phyloP scores from a whole-genome alignment of 164 flowering plant species.

The Umbellularia californica region DNA sequence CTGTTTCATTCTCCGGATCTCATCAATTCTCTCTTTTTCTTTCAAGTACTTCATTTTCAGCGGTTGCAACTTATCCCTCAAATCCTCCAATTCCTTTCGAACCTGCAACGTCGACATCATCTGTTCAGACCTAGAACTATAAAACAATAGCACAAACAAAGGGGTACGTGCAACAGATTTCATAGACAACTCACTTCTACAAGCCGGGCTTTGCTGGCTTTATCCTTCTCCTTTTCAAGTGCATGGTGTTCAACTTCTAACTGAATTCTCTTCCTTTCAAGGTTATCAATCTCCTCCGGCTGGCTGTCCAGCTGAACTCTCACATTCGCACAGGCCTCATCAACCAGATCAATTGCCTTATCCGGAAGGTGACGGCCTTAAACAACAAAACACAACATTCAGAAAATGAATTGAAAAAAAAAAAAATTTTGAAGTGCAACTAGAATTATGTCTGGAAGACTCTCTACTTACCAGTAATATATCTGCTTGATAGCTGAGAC shows the following conservation, averaged over 20 bases:
- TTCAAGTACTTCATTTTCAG: constrained; percentile 68
- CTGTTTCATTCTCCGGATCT: constrained; percentile 63
- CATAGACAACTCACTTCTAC: constrained; percentile 46
- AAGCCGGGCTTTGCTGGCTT: constrained; percentile 82
- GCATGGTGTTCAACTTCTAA: constrained; percentile 84
- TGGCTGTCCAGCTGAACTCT: constrained; percentile 91
- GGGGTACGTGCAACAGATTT: not conserved
- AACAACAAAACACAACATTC: not conserved
- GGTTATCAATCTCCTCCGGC: constrained; percentile 83
- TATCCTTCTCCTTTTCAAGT: constrained; percentile 88
- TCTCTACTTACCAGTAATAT: constrained; percentile 52
- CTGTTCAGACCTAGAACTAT: too few relatives aligned
- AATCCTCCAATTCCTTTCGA: constrained; percentile 72
- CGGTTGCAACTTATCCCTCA: constrained; percentile 81
- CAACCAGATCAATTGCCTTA: constrained; percentile 89
- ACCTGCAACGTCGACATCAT: constrained; percentile 30
- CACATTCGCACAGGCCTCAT: constrained; percentile 94
- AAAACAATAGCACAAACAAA: not conserved
- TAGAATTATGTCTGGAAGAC: not conserved
- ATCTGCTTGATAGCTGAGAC: constrained; percentile 63
- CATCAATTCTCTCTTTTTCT: constrained; percentile 81
- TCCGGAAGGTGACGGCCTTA: constrained; percentile 80
- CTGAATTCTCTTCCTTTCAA: constrained; percentile 76
- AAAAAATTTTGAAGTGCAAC: not conserved
- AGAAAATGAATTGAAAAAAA: not conserved